phyloP scores from a whole-genome alignment of 2,329 filamentous ascomycete species.

The Chaetomiaceae sp. region DNA sequence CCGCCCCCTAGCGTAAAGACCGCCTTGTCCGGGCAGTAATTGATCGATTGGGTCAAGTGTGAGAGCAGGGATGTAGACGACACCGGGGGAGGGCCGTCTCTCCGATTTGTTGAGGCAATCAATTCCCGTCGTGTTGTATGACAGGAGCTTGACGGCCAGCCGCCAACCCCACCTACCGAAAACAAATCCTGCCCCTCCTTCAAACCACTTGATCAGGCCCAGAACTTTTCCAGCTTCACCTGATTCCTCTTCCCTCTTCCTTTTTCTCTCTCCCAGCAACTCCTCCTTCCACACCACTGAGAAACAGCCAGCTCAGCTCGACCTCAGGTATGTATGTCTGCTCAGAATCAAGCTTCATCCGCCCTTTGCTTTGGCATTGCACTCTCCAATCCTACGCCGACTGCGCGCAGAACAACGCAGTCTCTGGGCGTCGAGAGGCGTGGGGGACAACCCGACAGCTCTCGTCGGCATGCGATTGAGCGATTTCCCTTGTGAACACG shows the following conservation, averaged over 20 bases:
- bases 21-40: neutral
- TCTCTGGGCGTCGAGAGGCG: constrained; percentile 7
- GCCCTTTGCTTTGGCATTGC: neutral
- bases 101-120: constrained; percentile 11
- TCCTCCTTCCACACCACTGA: constrained; percentile 5
- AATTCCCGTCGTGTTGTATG: neutral
- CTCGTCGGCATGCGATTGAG: constrained; percentile 16
- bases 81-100: neutral
- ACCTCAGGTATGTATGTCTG: constrained; percentile 16
- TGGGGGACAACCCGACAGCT: constrained; percentile 19
- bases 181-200: constrained; percentile 24
- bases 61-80: constrained; percentile 10
- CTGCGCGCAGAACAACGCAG: neutral
- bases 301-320: constrained; percentile 10
- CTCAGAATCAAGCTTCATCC: neutral
- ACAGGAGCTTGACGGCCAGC: neutral
- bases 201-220: constrained; percentile 8
- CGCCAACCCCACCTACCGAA: constrained; percentile 24
- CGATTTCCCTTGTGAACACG: constrained; percentile 15
- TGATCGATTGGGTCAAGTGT: neutral
- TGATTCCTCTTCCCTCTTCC: constrained; percentile 12
- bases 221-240: constrained; percentile 20
- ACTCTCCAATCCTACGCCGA: neutral
- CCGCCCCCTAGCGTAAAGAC: neutral
- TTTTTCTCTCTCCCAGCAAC: constrained; percentile 7